Base-by-base conservation (phyloP, 1,284 basidiomycete species). In the Cryptococcus sp. region DNA sequence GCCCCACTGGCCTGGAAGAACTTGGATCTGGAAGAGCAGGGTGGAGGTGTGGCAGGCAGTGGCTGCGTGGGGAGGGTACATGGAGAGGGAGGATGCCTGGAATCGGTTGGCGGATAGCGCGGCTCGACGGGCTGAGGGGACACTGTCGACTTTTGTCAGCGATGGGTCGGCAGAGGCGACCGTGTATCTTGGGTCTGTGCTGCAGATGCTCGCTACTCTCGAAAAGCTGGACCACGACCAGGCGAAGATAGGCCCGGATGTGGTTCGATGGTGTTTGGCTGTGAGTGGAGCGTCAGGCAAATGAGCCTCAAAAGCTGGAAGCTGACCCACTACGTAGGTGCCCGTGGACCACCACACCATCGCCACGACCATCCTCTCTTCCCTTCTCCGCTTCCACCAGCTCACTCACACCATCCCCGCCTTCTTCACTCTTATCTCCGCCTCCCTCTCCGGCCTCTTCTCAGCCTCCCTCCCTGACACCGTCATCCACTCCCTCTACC, bases 61-160 rank as follows among this genome's bases (percentile, higher is more conserved):
- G 3, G 51, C 61, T 16, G 37, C 36, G 2, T 77, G 75, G 75
- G 73, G 73, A 23, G 73, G 73, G 21, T 77, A 75, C 50, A 63
- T 75, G 47, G 75, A 75, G 58, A 56, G 64, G 13, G 72, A 77
- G 40, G 55, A 37, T 1, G 46, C 40, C 0, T 73, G 71, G 55
- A 55, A 57, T 5, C 42, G 50, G 13, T 46, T 74, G 4, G 56
- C 75, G 4, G 44, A 56, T 2, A 23, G 36, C 6, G 66, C 66
- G 23, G 59, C 65, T 1, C 47, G 46, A 18, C 52, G 57, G 4
- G 66, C 60, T 0, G 60, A 65, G 13, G 35, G 52, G 1, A 57
- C 57, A 0, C 50, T 68, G 39, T 48, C 64, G 4, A 38, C 47
- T 21, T 53, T 43, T 18, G 42, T 28, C 5, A 24, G 43, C 36